A percentile compares a stretch with the other conserved stretches of the same genome.
Evolutionary conservation across 1,139 yeast genomes (phyloP).

Genomic region (Debaryomycetaceae sp.): DNA sequence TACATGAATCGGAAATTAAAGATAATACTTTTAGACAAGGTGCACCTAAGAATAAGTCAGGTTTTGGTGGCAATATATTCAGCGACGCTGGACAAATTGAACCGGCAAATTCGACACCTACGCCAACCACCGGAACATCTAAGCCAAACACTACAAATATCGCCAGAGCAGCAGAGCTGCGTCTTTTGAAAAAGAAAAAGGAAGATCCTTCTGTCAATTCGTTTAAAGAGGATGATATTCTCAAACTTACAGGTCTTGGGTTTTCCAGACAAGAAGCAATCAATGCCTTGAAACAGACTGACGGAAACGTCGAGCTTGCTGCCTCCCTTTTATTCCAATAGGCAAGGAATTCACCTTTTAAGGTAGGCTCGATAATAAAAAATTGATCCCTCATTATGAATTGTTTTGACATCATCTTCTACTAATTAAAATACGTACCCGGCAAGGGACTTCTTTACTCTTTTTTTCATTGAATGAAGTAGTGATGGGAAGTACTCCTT

Average conservation of each 20-base stretch:
- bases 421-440: slow-evolving; percentile 45
- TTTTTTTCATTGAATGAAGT: slow-evolving; percentile 58
- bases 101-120: slow-evolving; percentile 14
- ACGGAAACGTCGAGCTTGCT: slow-evolving; percentile 81
- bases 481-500: slow-evolving; percentile 55
- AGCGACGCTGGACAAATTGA: slow-evolving; percentile 17
- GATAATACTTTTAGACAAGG: slow-evolving; percentile 18
- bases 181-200: slow-evolving; percentile 23
- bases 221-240: slow-evolving; percentile 44
- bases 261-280: slow-evolving; percentile 64
- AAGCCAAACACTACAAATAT: slow-evolving; percentile 13
- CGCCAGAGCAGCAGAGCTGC: slow-evolving; percentile 22
- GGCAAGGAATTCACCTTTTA: not conserved
- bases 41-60: slow-evolving; percentile 12
- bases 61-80: slow-evolving; percentile 38
- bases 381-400: slow-evolving; percentile 23
- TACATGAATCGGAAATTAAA: slow-evolving; percentile 73
- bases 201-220: slow-evolving; percentile 4
- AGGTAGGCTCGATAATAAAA: slow-evolving; percentile 21
- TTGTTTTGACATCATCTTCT: slow-evolving; percentile 21
- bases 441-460: slow-evolving; percentile 47
- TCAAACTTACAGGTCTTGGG: slow-evolving; percentile 64
- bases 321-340: slow-evolving; percentile 67
- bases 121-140: slow-evolving; percentile 11
- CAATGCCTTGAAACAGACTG: slow-evolving; percentile 60